Conservation (phyloP, 2,329 filamentous ascomycete species). For the Phialophora tarda region DNA sequence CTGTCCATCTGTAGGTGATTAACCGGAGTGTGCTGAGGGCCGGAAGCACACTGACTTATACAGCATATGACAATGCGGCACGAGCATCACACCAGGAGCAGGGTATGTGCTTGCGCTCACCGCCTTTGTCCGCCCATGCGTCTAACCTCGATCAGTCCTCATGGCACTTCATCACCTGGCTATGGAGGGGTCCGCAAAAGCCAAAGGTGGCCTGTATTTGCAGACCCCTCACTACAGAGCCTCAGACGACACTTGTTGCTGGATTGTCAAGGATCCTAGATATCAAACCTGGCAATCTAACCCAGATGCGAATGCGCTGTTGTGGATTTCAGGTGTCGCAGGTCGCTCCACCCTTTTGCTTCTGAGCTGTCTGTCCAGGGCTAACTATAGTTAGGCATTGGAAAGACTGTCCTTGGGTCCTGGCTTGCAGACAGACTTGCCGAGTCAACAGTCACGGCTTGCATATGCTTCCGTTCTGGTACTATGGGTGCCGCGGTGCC, state of each 20-base stretch:
- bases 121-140: not conserved
- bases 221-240: not conserved
- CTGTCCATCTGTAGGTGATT: not conserved
- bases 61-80: not conserved
- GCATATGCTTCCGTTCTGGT: not conserved
- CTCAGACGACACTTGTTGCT: not conserved
- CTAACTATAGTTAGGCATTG: not conserved
- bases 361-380: not conserved
- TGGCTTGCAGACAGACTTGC: not conserved
- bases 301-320: not conserved
- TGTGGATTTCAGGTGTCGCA: not conserved
- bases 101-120: not conserved
- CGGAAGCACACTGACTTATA: not conserved
- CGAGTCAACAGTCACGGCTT: not conserved
- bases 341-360: not conserved
- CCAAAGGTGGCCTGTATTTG: not conserved
- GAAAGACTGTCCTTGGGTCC: constrained; percentile 6
- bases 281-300: not conserved
- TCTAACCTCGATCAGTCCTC: not conserved
- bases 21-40: not conserved
- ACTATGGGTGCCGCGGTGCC: not conserved
- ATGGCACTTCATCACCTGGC: not conserved
- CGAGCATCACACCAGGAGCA: not conserved
- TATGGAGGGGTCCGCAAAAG: not conserved
- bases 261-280: not conserved